Evolutionary conservation across 306 rosid species (phyloP), one percentile per base, ranked within the genome.

Genomic region (Quercus gilva): DNA sequence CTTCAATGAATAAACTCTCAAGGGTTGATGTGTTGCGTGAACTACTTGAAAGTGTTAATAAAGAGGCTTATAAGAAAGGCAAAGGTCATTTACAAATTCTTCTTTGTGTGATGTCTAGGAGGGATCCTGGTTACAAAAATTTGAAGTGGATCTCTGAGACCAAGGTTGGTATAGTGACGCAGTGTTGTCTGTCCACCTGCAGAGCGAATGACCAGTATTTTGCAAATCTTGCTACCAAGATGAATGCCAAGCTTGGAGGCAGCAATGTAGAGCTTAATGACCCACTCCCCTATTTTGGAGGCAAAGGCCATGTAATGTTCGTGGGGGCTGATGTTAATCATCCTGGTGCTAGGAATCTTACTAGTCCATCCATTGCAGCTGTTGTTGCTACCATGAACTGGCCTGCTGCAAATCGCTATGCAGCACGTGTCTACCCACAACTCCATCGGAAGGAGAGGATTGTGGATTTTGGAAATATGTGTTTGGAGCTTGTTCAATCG

Each of bases 231-330:
- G 91, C 90, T 23, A 90, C 89, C 45, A 93, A 93, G 89, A 88
- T 93, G 77, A 93, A 91, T 81, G 97, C 97, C 58, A 93, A 93
- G 84, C 94, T 93, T 71, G 97, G 97, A 75, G 97, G 97, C 63
- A 93, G 97, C 71, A 93, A 93, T 51, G 90, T 91, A 35, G 97
- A 93, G 86, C 89, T 93, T 31, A 76, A 20, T 71, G 80, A 83
- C 13, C 74, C 83, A 69, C 88, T 89, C 53, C 88, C 92, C 45
- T 68, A 59, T 26, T 79, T 87, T 85, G 81, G 72, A 33, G 85
- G 81, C 20, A 80, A 82, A 23, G 89, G 82, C 28, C 88, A 89
- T 84, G 94, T 88, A 45, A 89, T 93, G 96, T 89, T 93, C 73
- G 41, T 93, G 6, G 97, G 97, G 68, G 97, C 97, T 57, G 97